Conservation (phyloP, 1,139 yeast species). For the Petasospora fabianii region DNA sequence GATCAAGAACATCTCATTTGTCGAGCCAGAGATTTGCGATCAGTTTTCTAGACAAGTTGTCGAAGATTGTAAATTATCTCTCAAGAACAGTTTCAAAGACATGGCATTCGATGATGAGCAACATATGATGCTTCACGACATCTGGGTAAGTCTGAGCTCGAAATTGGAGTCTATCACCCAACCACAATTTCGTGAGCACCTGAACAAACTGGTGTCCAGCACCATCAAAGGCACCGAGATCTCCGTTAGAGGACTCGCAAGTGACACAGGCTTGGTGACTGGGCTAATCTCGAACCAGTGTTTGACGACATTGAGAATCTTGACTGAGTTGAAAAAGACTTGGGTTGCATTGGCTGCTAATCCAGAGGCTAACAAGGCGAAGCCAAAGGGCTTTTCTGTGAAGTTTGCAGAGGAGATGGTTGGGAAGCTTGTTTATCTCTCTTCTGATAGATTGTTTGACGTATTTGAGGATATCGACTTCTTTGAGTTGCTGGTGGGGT, state of each 20-base stretch:
- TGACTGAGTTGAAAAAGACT: conserved; percentile 41
- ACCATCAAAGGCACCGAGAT: conserved; percentile 67
- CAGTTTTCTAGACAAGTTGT: conserved; percentile 7
- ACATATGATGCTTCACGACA: conserved; percentile 9
- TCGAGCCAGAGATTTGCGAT: conserved; percentile 4
- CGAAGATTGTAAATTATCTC: not conserved
- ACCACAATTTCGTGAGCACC: conserved; percentile 23
- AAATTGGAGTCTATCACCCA: conserved; percentile 15
- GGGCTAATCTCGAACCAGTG: conserved; percentile 59
- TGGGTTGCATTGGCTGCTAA: conserved; percentile 13
- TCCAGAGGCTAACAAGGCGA: not conserved
- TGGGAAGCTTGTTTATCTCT: conserved; percentile 36
- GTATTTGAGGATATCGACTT: conserved; percentile 45
- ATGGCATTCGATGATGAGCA: conserved; percentile 3
- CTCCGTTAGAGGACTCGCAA: conserved; percentile 53
- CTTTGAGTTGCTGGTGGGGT: conserved; percentile 48
- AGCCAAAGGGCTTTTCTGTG: conserved; percentile 5
- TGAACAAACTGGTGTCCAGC: conserved; percentile 39
- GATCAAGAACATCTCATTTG: conserved; percentile 8
- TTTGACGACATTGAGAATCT: conserved; percentile 53
- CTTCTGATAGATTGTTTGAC: conserved; percentile 27
- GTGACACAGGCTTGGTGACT: conserved; percentile 40
- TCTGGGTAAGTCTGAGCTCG: conserved; percentile 6
- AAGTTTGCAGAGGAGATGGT: conserved; percentile 26
- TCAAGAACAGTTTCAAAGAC: conserved; percentile 11